Conservation (phyloP, 495 filamentous ascomycete species). For the Penicillium riverlandense region DNA sequence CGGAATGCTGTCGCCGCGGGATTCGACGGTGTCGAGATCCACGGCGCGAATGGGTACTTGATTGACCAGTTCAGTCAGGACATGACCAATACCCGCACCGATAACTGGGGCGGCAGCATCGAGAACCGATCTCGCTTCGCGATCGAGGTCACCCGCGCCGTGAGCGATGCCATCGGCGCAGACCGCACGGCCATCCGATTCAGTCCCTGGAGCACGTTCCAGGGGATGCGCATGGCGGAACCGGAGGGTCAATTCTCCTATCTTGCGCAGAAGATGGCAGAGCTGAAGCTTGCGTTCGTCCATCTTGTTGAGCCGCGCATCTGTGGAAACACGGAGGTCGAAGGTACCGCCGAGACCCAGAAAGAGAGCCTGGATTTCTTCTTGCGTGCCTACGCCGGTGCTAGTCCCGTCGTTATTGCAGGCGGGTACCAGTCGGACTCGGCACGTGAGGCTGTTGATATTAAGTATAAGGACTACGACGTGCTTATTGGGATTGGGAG, state of each 20-base stretch:
- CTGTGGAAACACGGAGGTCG: slow-evolving; percentile 36
- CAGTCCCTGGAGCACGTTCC: slow-evolving; percentile 57
- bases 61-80: slow-evolving; percentile 70
- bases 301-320: slow-evolving; percentile 56
- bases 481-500: slow-evolving; percentile 53
- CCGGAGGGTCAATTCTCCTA: slow-evolving; percentile 57
- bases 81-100: slow-evolving; percentile 53
- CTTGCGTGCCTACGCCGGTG: slow-evolving; percentile 32
- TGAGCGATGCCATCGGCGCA: slow-evolving; percentile 56
- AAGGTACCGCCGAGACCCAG: slow-evolving; percentile 8
- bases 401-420: slow-evolving; percentile 51
- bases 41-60: slow-evolving; percentile 68
- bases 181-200: slow-evolving; percentile 57
- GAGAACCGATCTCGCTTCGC: slow-evolving; percentile 63
- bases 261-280: slow-evolving; percentile 44
- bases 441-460: slow-evolving; percentile 46
- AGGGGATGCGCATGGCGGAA: slow-evolving; percentile 62
- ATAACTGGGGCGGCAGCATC: slow-evolving; percentile 63
- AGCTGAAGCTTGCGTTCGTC: slow-evolving; percentile 54
- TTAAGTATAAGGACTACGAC: slow-evolving; percentile 45
- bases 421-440: slow-evolving; percentile 47
- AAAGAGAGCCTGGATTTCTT: slow-evolving; percentile 48
- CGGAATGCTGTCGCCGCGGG: slow-evolving; percentile 59
- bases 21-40: slow-evolving; percentile 73
- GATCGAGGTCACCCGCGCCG: slow-evolving; percentile 56